phyloP scores from a whole-genome alignment of 1,284 basidiomycete species.

The Ceratobasidium sp. region DNA sequence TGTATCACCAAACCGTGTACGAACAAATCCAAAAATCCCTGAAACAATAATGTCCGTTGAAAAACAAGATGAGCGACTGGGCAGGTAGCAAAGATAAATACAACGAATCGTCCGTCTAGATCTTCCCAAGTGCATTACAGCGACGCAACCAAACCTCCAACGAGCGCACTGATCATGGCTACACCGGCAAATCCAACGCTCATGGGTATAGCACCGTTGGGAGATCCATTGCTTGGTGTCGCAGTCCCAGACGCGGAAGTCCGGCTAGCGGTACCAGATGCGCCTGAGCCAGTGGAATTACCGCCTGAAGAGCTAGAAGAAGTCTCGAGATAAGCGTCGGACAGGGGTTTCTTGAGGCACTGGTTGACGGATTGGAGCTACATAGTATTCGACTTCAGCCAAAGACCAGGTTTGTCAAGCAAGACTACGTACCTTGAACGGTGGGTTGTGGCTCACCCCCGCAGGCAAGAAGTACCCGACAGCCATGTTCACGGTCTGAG shows the following conservation, averaged over 20 bases:
- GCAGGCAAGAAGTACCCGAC: conserved; percentile 85
- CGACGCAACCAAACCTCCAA: conserved; percentile 34
- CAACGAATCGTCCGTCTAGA: neutral
- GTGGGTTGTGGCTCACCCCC: conserved; percentile 51
- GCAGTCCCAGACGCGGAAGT: conserved; percentile 22
- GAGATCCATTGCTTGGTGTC: neutral
- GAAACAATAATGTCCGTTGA: neutral
- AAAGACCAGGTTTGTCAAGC: conserved; percentile 61
- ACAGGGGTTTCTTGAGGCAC: conserved; percentile 69
- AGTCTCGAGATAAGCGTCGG: conserved; percentile 70
- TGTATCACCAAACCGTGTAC: neutral
- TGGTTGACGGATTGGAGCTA: conserved; percentile 59
- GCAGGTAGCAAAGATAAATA: neutral
- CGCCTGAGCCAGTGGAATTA: neutral
- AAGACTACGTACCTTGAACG: conserved; percentile 21
- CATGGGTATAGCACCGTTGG: conserved; percentile 5
- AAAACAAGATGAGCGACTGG: neutral
- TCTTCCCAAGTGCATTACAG: neutral
- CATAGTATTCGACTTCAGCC: conserved; percentile 57
- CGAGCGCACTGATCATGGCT: conserved; percentile 9
- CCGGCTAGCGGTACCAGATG: conserved; percentile 57
- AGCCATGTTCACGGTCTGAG: conserved; percentile 85
- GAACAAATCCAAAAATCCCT: neutral
- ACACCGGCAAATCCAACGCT: neutral
- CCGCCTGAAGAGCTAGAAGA: conserved; percentile 4